Base-by-base conservation (phyloP, 345 rosid species). In the Brassica carinata region DNA sequence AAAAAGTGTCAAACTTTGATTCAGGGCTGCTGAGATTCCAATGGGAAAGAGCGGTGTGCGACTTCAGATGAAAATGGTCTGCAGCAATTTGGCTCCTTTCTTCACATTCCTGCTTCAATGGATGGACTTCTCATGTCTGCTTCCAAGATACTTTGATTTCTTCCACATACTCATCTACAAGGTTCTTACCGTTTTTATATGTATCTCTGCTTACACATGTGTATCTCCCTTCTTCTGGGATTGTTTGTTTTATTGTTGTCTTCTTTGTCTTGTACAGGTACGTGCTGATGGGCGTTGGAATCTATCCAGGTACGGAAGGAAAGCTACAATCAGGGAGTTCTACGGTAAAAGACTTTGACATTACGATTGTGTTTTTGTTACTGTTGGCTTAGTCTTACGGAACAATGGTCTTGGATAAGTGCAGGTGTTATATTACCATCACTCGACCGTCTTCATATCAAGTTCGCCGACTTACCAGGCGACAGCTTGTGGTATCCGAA, bases 371-470 rank as follows among this genome's bases (percentile, higher is more conserved):
- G 74, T 18, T 48, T 40, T 40, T 8, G 0, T 14, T 5, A 3
- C 34, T 2, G 5, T 9, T 10, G 30, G 19, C 26, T 55, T 36
- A 15, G 27, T 36, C 67, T 53, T 36, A 62, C 34, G 3, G 17
- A 15, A 11, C 15, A 45, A 17, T 17, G 33, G 18, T 1, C 15
- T 23, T 51, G 75, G 59, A 5, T 61, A 74, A 69, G 9, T 68
- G 77, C 85, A 96, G 98, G 92, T 77, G 91, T 92, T 64, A 89
- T 96, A 81, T 82, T 93, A 78, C 99, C 99, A 0, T 96, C 97
- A 70, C 93, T 96, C 73, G 88, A 87, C 65, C 84, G 94, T 72
- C 89, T 96, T 8, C 89, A 90, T 45, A 64, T 87, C 73, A 84
- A 85, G 84, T 83, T 84, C 67, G 89, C 84, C 77, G 90, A 86